Evolutionary conservation across 441 rosid genomes (phyloP), one percentile per base, ranked within the genome.

Genomic region (Erodium trifolium): DNA sequence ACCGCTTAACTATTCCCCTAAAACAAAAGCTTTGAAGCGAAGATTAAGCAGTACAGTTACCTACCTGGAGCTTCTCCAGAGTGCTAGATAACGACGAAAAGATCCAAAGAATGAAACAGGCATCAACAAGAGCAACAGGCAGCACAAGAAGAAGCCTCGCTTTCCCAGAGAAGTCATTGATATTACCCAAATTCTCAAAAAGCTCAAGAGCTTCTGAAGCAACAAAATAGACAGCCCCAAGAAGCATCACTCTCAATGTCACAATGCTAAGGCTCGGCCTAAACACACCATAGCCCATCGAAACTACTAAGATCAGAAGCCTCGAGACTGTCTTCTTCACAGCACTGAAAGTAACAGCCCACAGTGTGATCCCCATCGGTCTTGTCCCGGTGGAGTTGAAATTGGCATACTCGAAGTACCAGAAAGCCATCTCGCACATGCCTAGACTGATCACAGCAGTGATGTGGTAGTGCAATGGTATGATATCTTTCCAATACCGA

Each of bases 341-440:
- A 59, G 80, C 78, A 67, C 72, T 69, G 45, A 77, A 71, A 55
- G 76, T 74, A 16, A 74, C 78, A 0, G 78, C 77, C 82, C 80
- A 79, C 34, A 74, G 41, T 5, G 80, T 79, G 66, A 79, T 74
- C 29, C 68, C 82, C 70, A 76, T 64, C 0, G 82, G 82, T 9
- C 82, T 74, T 29, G 68, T 65, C 45, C 80, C 82, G 41, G 78
- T 71, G 43, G 76, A 64, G 72, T 74, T 79, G 41, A 79, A 74
- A 66, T 76, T 79, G 60, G 80, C 67, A 65, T 71, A 76, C 67
- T 76, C 80, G 14, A 68, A 79, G 64, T 73, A 79, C 82, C 80
- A 79, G 31, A 76, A 57, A 67, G 82, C 80, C 82, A 79, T 79
- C 75, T 79, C 82, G 31, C 78, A 79, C 82, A 77, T 79, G 41